phyloP scores from a whole-genome alignment of 495 filamentous ascomycete genomes.

The Talaromyces adpressus region DNA sequence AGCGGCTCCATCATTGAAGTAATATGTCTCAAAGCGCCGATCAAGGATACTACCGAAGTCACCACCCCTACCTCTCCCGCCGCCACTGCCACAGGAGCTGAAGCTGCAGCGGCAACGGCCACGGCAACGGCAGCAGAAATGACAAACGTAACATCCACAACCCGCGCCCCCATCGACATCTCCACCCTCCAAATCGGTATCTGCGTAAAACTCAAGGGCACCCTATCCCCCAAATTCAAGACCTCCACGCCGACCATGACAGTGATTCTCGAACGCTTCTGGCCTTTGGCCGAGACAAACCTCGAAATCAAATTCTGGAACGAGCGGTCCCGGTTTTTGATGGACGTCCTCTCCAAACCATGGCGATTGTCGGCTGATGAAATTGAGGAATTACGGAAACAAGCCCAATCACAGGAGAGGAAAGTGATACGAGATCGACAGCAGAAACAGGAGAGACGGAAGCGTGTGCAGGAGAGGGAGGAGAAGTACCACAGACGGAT shows the following conservation, averaged over 20 bases:
- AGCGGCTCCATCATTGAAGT: slow-evolving; percentile 71
- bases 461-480: slow-evolving; percentile 28
- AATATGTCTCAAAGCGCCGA: slow-evolving; percentile 20
- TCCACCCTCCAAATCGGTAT: slow-evolving; percentile 53
- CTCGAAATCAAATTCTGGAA: slow-evolving; percentile 74
- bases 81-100: not conserved
- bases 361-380: slow-evolving; percentile 57
- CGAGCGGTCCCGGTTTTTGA: slow-evolving; percentile 54
- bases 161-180: slow-evolving; percentile 30
- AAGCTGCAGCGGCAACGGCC: not conserved
- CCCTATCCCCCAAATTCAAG: slow-evolving; percentile 31
- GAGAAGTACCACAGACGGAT: slow-evolving; percentile 30
- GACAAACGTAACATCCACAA: slow-evolving; percentile 15
- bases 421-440: slow-evolving; percentile 33
- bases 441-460: slow-evolving; percentile 27
- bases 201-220: slow-evolving; percentile 73
- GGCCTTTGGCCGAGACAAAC: slow-evolving; percentile 52
- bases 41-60: slow-evolving; percentile 8
- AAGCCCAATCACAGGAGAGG: slow-evolving; percentile 37
- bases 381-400: slow-evolving; percentile 44
- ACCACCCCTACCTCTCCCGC: slow-evolving; percentile 9
- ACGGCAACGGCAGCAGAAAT: not conserved
- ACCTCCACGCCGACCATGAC: slow-evolving; percentile 37
- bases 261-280: slow-evolving; percentile 62
- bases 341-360: slow-evolving; percentile 55